Base-by-base conservation (phyloP, 2,329 filamentous ascomycete species). In the Huntiella abstrusa region DNA sequence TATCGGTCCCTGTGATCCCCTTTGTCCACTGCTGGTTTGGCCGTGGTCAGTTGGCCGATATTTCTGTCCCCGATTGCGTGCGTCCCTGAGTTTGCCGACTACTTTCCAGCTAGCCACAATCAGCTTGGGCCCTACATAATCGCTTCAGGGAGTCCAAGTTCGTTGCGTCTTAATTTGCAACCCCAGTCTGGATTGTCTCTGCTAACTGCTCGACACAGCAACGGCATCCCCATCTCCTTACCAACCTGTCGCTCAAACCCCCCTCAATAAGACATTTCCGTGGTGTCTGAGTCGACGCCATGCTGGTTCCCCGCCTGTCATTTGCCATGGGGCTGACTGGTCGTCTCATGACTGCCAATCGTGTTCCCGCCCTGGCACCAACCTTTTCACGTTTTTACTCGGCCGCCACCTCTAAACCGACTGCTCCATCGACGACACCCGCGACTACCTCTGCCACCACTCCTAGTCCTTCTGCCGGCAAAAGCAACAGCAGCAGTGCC, bases 221-320 rank as follows among this genome's bases (percentile, higher is more conserved):
- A 45, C 43, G 5, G 43, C 22, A 28, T 34, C 16, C 43, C n/a
- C 33, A 12, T 35, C 13, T 41, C 15, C 37, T 38, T 45, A 41
- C 33, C 32, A 45, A 28, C 22, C 22, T 13, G 35, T 11, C 35
- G 32, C 32, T 35, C 15, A 33, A 41, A 17, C 36, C 6, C n/a
- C 4, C 17, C 13, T 39, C 28, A 33, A 28, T 16, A 13, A 36
- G 2, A n/a, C 11, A 40, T 33, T 10, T 22, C 35, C 16, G 12
- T n/a, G 35, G 34, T 15, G 33, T 33, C 19, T 11, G 33, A 13
- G 19, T 28, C 34, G 33, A 45, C 28, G 22, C 41, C 39, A 50
- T 50, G 48, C 44, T 50, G 47, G 41, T 45, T 16, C 48, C 48
- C 13, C 44, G 44, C 22, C 40, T 50, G 28, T 47, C 48, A 10